Conservation (phyloP, 495 filamentous ascomycete genomes). For the Astrocystis sublimbata region DNA sequence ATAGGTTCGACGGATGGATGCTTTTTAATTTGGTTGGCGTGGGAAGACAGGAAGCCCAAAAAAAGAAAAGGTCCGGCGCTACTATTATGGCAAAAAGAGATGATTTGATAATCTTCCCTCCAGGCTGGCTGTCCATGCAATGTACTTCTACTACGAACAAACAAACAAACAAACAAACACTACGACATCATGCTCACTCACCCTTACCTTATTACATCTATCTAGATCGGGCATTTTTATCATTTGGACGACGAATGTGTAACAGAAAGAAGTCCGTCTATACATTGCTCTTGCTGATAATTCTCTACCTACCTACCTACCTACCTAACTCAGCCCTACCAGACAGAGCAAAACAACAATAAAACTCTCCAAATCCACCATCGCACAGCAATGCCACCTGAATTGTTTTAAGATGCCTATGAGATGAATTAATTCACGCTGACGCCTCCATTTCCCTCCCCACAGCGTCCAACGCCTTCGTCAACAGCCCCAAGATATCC, state of each 20-base stretch:
- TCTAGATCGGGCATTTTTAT: constrained; percentile 6
- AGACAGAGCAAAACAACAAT: not conserved
- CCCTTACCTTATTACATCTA: too few relatives aligned
- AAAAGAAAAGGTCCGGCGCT: constrained; percentile 23
- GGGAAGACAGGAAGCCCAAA: too few relatives aligned
- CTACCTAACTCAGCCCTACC: too few relatives aligned
- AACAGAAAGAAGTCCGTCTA: too few relatives aligned
- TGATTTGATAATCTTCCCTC: not conserved
- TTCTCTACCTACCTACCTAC: too few relatives aligned
- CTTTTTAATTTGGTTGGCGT: too few relatives aligned
- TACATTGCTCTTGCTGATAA: too few relatives aligned
- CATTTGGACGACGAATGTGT: too few relatives aligned
- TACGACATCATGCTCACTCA: not conserved
- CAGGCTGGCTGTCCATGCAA: not conserved
- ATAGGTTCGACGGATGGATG: not conserved
- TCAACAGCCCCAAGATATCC: constrained; percentile 59
- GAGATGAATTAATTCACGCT: too few relatives aligned
- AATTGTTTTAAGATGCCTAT: too few relatives aligned
- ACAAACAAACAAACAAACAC: too few relatives aligned
- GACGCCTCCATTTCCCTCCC: constrained; percentile 63
- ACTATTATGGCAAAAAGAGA: constrained; percentile 6
- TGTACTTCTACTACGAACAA: constrained; percentile 17
- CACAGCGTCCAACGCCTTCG: constrained; percentile 63
- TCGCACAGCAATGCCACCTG: too few relatives aligned
- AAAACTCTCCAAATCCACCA: constrained; percentile 3